Evolutionary conservation across 1,139 yeast species (phyloP).

Genomic region (Blastobotrys serpentis): DNA sequence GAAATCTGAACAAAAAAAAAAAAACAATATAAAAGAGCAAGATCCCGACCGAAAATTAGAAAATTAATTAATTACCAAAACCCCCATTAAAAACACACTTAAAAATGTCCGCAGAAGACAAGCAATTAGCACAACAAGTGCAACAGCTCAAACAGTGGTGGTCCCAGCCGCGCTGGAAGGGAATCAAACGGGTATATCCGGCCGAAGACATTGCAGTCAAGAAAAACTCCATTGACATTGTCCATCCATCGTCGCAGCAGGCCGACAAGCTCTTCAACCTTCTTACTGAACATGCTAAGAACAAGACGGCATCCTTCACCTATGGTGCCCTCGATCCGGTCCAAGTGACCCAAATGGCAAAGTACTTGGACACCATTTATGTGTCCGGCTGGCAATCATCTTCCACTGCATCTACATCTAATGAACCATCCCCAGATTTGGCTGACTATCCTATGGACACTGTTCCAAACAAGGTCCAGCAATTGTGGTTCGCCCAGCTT

Average conservation of each 20-base stretch:
- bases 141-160: conserved; percentile 83
- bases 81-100: not conserved
- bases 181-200: conserved; percentile 83
- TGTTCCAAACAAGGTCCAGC: conserved; percentile 97
- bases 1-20: not conserved
- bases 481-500: conserved; percentile 92
- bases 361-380: conserved; percentile 86
- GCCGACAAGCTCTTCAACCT: conserved; percentile 77
- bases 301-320: conserved; percentile 80
- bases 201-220: conserved; percentile 88
- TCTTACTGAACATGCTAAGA: conserved; percentile 67
- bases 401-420: conserved; percentile 93
- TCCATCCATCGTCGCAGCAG: conserved; percentile 76
- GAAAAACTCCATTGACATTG: conserved; percentile 71
- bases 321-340: conserved; percentile 97
- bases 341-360: conserved; percentile 95
- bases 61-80: not conserved
- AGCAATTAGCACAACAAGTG: conserved; percentile 64
- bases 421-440: conserved; percentile 96
- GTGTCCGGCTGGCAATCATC: conserved; percentile 99
- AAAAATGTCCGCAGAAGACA: conserved; percentile 8
- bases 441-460: conserved; percentile 99
- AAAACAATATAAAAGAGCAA: conserved; percentile 1
- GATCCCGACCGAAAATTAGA: not conserved
- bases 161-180: conserved; percentile 86